phyloP scores from a whole-genome alignment of 2,329 filamentous ascomycete genomes.

The Fusarium sp. region DNA sequence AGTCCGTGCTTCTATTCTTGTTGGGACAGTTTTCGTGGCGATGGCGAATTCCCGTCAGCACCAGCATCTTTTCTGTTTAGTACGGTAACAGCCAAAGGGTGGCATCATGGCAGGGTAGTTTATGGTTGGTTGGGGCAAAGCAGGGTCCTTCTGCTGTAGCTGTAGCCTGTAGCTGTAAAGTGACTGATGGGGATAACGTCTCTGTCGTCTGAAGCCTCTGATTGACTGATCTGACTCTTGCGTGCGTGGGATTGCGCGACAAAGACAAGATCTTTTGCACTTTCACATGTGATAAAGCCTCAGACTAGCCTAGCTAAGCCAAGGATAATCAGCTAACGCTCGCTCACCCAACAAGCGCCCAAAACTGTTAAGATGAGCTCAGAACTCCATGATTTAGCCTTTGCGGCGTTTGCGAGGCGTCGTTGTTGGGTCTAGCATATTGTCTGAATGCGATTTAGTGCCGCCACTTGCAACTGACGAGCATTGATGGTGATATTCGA shows the following conservation, averaged over 20 bases:
- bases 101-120: constrained; percentile 27
- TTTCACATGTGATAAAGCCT: constrained; percentile 23
- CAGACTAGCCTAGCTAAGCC: constrained; percentile 14
- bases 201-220: not conserved
- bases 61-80: not conserved
- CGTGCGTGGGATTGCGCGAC: constrained; percentile 3
- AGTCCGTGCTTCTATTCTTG: constrained; percentile 18
- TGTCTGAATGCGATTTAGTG: constrained; percentile 12
- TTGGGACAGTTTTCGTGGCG: constrained; percentile 24
- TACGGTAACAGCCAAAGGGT: constrained; percentile 8
- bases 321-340: constrained; percentile 29
- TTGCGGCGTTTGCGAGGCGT: constrained; percentile 27
- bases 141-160: constrained; percentile 14
- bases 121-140: constrained; percentile 33
- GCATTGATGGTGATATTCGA: not conserved
- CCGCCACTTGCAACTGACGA: not conserved
- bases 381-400: constrained; percentile 24
- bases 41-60: constrained; percentile 25
- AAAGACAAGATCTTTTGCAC: not conserved
- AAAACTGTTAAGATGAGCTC: constrained; percentile 28
- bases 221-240: not conserved
- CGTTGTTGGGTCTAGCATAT: constrained; percentile 27
- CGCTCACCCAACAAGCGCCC: constrained; percentile 14
- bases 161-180: not conserved
- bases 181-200: constrained; percentile 14